Evolutionary conservation across 2,329 filamentous ascomycete genomes (phyloP).

Genomic region (Monilinia aucupariae): DNA sequence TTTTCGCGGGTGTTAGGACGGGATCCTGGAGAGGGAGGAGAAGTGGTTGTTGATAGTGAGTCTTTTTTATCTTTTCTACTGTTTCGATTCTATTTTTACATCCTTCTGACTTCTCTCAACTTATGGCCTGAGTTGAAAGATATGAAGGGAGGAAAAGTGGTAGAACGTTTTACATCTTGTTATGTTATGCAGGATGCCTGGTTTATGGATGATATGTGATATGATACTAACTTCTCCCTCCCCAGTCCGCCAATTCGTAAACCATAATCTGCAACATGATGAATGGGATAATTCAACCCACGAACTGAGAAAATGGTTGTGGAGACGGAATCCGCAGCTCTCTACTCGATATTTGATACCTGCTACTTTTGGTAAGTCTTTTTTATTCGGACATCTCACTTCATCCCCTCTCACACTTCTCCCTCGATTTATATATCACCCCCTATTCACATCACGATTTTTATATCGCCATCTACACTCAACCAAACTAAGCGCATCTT

Average conservation of each 20-base stretch:
- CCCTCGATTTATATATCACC: background rate
- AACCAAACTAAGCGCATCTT: background rate
- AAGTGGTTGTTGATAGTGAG: constrained; percentile 38
- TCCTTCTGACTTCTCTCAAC: no score
- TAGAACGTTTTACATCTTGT: no score
- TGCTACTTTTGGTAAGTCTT: background rate
- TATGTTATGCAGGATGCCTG: no score
- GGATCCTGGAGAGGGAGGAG: constrained; percentile 41
- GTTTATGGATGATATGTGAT: background rate
- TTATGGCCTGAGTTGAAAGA: background rate
- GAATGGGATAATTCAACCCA: constrained; percentile 48
- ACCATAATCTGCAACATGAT: constrained; percentile 47
- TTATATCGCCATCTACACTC: no score
- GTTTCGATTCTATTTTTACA: background rate
- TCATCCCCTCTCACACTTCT: background rate
- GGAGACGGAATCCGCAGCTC: constrained; percentile 40
- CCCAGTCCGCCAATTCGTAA: constrained; percentile 34
- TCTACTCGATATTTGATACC: constrained; percentile 41
- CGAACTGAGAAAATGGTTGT: constrained; percentile 41
- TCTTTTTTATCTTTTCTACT: constrained; percentile 34
- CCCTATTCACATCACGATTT: background rate
- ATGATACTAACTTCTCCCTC: constrained; percentile 25
- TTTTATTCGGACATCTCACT: constrained; percentile 19
- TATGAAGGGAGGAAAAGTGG: background rate
- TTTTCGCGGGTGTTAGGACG: constrained; percentile 48